Evolutionary conservation across 2,329 filamentous ascomycete species (phyloP).

Genomic region (Ophiocordyceps camponoti-rufipedis): DNA sequence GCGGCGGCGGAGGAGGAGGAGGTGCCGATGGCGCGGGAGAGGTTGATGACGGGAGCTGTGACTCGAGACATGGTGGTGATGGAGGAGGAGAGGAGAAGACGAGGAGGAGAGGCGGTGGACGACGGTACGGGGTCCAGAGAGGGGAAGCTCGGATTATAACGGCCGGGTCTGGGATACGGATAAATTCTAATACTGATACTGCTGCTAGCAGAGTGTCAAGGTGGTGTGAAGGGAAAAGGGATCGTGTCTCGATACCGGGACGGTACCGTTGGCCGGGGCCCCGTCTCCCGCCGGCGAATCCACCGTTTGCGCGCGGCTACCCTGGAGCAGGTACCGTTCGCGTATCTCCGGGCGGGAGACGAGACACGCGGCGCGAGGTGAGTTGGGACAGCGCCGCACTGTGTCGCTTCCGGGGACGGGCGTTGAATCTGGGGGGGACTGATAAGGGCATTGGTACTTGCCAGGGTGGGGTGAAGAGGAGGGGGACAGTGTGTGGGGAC

Average conservation of each 20-base stretch:
- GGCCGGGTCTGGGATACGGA: neutral
- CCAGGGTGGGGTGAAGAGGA: too few relatives aligned
- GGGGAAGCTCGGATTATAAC: neutral
- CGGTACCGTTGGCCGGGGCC: neutral
- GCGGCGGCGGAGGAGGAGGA: conserved; percentile 18
- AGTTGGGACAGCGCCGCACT: too few relatives aligned
- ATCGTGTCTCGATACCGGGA: neutral
- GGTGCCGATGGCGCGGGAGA: conserved; percentile 26
- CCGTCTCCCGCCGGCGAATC: neutral
- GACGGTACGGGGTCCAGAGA: neutral
- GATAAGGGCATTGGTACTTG: too few relatives aligned
- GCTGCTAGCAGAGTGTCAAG: neutral
- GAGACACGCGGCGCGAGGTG: too few relatives aligned
- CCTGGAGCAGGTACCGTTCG: too few relatives aligned
- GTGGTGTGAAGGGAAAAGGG: neutral
- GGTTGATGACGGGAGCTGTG: conserved; percentile 28
- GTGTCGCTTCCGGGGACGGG: too few relatives aligned
- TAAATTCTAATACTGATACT: neutral
- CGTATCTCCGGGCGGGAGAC: too few relatives aligned
- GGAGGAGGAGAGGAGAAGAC: neutral
- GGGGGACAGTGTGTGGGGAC: too few relatives aligned
- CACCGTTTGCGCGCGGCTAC: neutral
- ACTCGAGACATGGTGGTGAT: conserved; percentile 26
- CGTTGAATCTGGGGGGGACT: too few relatives aligned
- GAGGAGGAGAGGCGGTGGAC: neutral